phyloP scores from a whole-genome alignment of 2,329 filamentous ascomycete genomes.

The Pleurostoma richardsiae region DNA sequence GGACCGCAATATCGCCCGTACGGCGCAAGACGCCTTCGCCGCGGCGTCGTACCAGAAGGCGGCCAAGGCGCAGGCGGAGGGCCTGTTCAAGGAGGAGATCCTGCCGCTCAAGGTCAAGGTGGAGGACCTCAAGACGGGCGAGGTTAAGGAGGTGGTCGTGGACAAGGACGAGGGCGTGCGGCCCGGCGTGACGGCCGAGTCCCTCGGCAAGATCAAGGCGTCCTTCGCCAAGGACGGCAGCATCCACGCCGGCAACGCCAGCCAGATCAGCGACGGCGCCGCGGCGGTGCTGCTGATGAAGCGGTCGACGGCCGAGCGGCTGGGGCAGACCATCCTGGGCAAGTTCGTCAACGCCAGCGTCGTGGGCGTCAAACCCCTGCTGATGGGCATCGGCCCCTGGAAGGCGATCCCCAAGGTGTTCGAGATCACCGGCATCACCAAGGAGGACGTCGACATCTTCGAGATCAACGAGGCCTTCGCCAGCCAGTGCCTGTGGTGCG shows the following conservation, averaged over 20 bases:
- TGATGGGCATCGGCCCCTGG: conserved; percentile 96
- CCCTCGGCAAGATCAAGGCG: conserved; percentile 82
- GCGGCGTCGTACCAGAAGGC: conserved; percentile 93
- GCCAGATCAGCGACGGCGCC: conserved; percentile 91
- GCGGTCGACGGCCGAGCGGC: conserved; percentile 80
- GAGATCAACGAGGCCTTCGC: conserved; percentile 99
- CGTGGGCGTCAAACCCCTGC: conserved; percentile 83
- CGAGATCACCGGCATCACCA: conserved; percentile 77
- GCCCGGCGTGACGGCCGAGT: conserved; percentile 79
- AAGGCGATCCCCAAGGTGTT: conserved; percentile 92
- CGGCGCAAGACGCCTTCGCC: conserved; percentile 85
- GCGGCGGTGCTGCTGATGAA: conserved; percentile 95
- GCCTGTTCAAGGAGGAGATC: conserved; percentile 93
- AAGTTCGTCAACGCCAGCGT: conserved; percentile 86
- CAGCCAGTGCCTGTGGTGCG: conserved; percentile 89
- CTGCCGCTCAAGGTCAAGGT: conserved; percentile 79
- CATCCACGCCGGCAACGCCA: conserved; percentile 95
- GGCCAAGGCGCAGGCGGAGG: conserved; percentile 72
- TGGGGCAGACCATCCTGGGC: conserved; percentile 84
- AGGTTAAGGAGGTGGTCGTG: conserved; percentile 79
- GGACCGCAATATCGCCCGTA: conserved; percentile 67
- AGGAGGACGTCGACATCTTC: conserved; percentile 91
- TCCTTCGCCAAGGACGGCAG: conserved; percentile 88
- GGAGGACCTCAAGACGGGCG: conserved; percentile 85
- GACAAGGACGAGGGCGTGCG: conserved; percentile 83